These are phyloP conservation scores for Diaporthe sp. DNA, from an alignment of 2,329 filamentous ascomycete genomes.

Conservation along the genomic window DNA sequence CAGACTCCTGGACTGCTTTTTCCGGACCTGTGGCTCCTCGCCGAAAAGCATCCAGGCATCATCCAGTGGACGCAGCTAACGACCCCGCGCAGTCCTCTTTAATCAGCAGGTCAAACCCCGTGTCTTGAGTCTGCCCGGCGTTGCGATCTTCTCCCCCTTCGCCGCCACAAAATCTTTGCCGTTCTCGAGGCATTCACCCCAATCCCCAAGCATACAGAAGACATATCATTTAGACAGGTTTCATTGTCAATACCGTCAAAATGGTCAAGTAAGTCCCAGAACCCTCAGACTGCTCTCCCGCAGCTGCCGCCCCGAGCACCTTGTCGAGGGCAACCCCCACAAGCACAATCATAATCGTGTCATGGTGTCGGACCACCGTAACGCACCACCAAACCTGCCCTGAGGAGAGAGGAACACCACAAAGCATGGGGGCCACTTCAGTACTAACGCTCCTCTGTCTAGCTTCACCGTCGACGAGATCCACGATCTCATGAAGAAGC, in stretches of 20 bases:
- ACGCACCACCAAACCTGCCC: not conserved
- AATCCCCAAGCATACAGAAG: conserved; percentile 41
- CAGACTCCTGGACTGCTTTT: not conserved
- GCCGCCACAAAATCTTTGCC: conserved; percentile 38
- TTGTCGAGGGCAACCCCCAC: not conserved
- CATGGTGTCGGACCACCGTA: conserved; percentile 19
- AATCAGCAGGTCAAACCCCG: conserved; percentile 39
- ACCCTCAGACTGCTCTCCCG: not conserved
- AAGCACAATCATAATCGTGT: not conserved
- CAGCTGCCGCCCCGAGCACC: not conserved
- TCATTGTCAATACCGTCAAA: conserved; percentile 81
- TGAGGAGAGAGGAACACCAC: conserved; percentile 44
- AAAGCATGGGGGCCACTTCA: conserved; percentile 45
- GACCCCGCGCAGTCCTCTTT: conserved; percentile 41
- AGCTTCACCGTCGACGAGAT: conserved; percentile 99
- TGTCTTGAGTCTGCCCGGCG: conserved; percentile 40
- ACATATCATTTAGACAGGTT: conserved; percentile 49
- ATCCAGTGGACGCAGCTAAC: conserved; percentile 31
- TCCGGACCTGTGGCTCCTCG: conserved; percentile 8
- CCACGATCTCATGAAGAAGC: conserved; percentile 82
- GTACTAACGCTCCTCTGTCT: conserved; percentile 64
- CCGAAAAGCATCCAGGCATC: conserved; percentile 5
- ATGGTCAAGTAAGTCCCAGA: conserved; percentile 96
- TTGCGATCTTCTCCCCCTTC: conserved; percentile 37
- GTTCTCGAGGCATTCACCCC: conserved; percentile 41